Base-by-base conservation (phyloP, 768 basidiomycete species). In the Glaciozyma antarctica region DNA sequence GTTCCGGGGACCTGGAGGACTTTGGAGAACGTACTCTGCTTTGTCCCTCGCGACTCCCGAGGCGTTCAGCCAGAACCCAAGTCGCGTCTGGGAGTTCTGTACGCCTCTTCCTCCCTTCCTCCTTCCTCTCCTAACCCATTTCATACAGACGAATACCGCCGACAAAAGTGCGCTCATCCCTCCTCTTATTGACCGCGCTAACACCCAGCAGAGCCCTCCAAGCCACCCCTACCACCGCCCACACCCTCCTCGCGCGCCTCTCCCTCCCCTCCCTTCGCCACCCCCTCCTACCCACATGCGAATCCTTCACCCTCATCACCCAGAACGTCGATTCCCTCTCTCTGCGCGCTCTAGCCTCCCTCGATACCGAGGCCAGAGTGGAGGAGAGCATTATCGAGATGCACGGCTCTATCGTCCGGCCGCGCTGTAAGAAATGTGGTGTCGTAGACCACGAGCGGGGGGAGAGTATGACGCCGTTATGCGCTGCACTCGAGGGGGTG, bases 141-240 rank as follows among this genome's bases (percentile, higher is more conserved):
- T 6, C 21, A 12, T 8, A 2, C 53, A 54, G 53, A 54, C 22
- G 53, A 54, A 67, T 81, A 82, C 63, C 77, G 84, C n/a, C 77
- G 84, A 61, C 79, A 81, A 75, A 77, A 54, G 72, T 77, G 21
- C 48, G 61, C 54, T 21, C 15, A n/a, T 21, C 13, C 76, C n/a
- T 47, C 38, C 45, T 60, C 32, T 24, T 26, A 45, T 28, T 30
- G 26, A 22, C 24, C 60, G 4, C 5, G 48, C 43, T 32, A 17
- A 58, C 63, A 63, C n/a, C 60, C 45, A 56, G 47, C 67, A 85
- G 83, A 59, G 83, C 81, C 21, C 75, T 80, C 10, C 64, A 73
- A 45, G 80, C 81, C 5, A 60, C 73, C 34, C 83, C 84, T 2
- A 86, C 86, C 71, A 78, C 79, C 19, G 85, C 83, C 16, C 85